Base-by-base conservation (phyloP, 176 grass and related monocot genomes). In the Phragmites australis region DNA sequence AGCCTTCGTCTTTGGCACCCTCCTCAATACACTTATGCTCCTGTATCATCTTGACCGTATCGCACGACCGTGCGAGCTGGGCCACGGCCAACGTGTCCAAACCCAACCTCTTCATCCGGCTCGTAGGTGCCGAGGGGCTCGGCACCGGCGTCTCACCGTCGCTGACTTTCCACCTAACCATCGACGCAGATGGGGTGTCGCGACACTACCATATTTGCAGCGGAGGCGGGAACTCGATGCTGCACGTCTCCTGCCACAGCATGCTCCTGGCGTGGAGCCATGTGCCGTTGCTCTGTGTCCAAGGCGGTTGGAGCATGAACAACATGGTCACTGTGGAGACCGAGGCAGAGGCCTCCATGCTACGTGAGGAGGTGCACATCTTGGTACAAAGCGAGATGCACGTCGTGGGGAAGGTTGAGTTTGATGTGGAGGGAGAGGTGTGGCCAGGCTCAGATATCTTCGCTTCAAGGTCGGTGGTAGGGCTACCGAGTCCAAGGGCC, bases 201-300 rank as follows among this genome's bases (percentile, higher is more conserved):
- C n/a, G n/a, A n/a, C n/a, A n/a, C n/a, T n/a, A n/a, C n/a, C n/a
- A n/a, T n/a, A n/a, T n/a, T n/a, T 74, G 50, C 71, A 74, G 10
- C 12, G 71, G 71, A 41, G 71, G 51, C 1, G 71, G 50, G 2
- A 17, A 54, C 51, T 74, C 71, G 6, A 19, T 41, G 31, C 21
- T 74, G 50, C 51, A 32, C 31, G 13, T 74, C 32, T 74, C 63
- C 50, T 55, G 40, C 71, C 49, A 41, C 10, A 21, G 34, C 50
- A 56, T 74, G 50, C 41, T 56, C 71, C 21, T 74, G 71, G 71
- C 71, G 19, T 74, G 50, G 71, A 50, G 50, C 13, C 71, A 41
- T 6, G 50, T 74, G 32, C 50, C 71, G 1, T 6, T 13, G 31
- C 56, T 74, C 50, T 74, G 71, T 8, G 32, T 74, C 13, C 2